Evolutionary conservation across 1,284 basidiomycete genomes (phyloP).

Genomic region (Apiotrichum mycotoxinovorans): DNA sequence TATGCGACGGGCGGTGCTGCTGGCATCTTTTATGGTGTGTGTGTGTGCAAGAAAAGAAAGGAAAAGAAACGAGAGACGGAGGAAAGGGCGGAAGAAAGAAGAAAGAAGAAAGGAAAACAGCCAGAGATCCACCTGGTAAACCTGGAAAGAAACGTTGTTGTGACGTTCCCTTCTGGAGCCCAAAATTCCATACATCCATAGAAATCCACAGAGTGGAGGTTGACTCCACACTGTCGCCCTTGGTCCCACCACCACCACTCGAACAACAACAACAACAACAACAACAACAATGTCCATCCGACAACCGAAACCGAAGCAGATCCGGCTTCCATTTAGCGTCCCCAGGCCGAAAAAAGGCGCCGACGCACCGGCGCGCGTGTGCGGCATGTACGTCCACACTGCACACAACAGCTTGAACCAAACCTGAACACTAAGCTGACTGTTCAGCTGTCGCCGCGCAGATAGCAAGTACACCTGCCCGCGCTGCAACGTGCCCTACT

Average conservation of each 20-base stretch:
- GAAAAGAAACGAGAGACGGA: not conserved
- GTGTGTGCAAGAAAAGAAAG: not conserved
- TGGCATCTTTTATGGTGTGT: slow-evolving; percentile 30
- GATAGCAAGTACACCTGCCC: slow-evolving; percentile 49
- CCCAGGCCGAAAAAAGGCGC: slow-evolving; percentile 33
- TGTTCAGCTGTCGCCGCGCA: slow-evolving; percentile 37
- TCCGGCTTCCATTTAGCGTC: slow-evolving; percentile 42
- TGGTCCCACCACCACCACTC: not conserved
- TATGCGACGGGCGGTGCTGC: slow-evolving; percentile 36
- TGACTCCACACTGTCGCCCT: not conserved
- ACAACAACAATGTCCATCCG: slow-evolving; percentile 48
- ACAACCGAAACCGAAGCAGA: slow-evolving; percentile 43
- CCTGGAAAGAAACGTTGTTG: not conserved
- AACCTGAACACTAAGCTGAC: not conserved
- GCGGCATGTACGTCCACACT: slow-evolving; percentile 40
- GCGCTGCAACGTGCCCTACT: slow-evolving; percentile 48
- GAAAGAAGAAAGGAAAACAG: not conserved
- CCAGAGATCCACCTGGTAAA: too few species aligned
- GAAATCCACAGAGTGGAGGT: not conserved
- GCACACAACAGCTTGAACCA: not conserved
- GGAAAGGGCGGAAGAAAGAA: not conserved
- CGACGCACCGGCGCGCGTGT: slow-evolving; percentile 22
- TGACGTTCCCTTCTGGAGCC: not conserved
- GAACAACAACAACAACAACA: too few species aligned
- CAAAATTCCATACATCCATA: slow-evolving; percentile 1